Base-by-base conservation (phyloP, 1,284 basidiomycete species). In the Neolentinus lepideus region DNA sequence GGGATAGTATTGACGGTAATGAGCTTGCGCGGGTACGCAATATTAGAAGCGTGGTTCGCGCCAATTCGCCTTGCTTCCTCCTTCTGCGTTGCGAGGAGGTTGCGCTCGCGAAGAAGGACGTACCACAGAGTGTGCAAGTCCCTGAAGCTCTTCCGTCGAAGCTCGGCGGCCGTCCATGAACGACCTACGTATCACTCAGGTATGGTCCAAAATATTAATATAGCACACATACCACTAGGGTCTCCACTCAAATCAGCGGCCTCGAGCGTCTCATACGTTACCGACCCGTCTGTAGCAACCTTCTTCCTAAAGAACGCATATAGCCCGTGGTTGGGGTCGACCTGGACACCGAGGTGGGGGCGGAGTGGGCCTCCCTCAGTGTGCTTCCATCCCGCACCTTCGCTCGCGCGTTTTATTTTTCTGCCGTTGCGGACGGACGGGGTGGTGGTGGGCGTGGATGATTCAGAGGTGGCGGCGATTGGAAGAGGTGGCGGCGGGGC, bases 71-170 rank as follows among this genome's bases (percentile, higher is more conserved):
- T 76, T 45, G 80, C 76, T 65, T 94, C 92, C 61, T 88, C 87
- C 58, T 75, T 76, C 69, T 97, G 94, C n/a, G 93, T 93, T 14
- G 88, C 86, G 54, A 97, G 76, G 19, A 95, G 72, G 71, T 98
- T 98, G 9, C 90, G 82, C 69, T 98, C 95, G 59, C 91, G 79
- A 35, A 94, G 67, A 24, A 93, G 75, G 51, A 97, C 78, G 69
- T 95, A 97, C 94, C 95, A 98, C 51, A 98, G 75, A 19, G 85
- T 90, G 70, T 98, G 94, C 60, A 98, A 74, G 67, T 98, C 94
- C 60, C 84, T 81, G 75, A 98, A 98, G 59, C 85, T 91, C 72
- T 97, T 97, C 54, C 86, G 74, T 52, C 94, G 81, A 52, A 98
- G 77, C 66, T 98, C 94, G 14, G 81, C 76, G 2, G 92, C 88